phyloP scores from a whole-genome alignment of 1,284 basidiomycete genomes.

The Tylopilus sp. region DNA sequence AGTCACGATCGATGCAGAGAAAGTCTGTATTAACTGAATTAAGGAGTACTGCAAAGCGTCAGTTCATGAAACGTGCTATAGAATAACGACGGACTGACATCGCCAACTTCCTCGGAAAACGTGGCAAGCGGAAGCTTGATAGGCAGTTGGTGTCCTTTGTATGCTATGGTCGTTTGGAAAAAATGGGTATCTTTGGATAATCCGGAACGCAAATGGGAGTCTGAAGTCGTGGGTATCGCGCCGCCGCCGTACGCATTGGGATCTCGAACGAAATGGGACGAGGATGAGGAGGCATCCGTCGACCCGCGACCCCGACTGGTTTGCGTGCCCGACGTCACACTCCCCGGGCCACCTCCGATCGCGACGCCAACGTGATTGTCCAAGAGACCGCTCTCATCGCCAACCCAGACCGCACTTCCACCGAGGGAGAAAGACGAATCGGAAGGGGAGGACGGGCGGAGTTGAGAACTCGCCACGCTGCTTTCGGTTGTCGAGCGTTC shows the following conservation, averaged over 20 bases:
- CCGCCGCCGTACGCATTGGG: constrained; percentile 38
- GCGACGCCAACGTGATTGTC: constrained; percentile 49
- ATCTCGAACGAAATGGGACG: constrained; percentile 53
- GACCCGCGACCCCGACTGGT: constrained; percentile 69
- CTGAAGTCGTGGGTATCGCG: constrained; percentile 53
- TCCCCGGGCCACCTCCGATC: constrained; percentile 50
- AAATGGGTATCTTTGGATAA: constrained; percentile 92
- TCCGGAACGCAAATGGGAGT: constrained; percentile 58
- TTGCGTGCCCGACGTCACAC: constrained; percentile 50
- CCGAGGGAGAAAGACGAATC: constrained; percentile 79
- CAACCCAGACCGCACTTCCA: constrained; percentile 84
- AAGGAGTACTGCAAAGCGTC: constrained; percentile 81
- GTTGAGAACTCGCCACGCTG: constrained; percentile 44
- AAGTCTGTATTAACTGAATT: constrained; percentile 90
- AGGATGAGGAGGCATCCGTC: constrained; percentile 77
- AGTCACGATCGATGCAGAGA: constrained; percentile 74
- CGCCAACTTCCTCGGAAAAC: constrained; percentile 95
- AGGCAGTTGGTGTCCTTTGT: constrained; percentile 83
- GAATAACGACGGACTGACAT: constrained; percentile 66
- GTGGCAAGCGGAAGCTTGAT: constrained; percentile 89
- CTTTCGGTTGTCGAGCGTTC: constrained; percentile 57
- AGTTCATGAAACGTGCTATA: constrained; percentile 14
- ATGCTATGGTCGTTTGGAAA: constrained; percentile 87
- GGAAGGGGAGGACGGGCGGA: constrained; percentile 64
- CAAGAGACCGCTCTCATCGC: constrained; percentile 68